Conservation (phyloP, 2,329 filamentous ascomycete species). For the Albifimbria verrucaria region DNA sequence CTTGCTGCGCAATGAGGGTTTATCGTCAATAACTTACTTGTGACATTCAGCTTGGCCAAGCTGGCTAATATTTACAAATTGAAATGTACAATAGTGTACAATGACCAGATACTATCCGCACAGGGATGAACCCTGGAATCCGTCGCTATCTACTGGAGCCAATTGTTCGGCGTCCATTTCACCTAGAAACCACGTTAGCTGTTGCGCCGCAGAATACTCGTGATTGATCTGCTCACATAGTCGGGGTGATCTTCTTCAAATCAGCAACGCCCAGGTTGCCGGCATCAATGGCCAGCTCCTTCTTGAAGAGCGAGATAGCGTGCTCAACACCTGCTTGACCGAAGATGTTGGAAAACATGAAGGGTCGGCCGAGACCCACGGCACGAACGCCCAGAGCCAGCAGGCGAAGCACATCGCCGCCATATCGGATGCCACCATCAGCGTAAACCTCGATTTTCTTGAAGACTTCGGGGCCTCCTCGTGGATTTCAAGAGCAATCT, state of each 20-base stretch:
- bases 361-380: constrained; percentile 45
- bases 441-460: constrained; percentile 35
- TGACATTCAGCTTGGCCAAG: too few relatives aligned
- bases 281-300: constrained; percentile 43
- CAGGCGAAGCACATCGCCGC: constrained; percentile 39
- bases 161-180: background rate
- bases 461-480: constrained; percentile 32
- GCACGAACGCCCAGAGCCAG: constrained; percentile 41
- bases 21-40: too few relatives aligned
- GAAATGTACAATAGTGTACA: background rate
- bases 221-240: constrained; percentile 18
- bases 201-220: too few relatives aligned
- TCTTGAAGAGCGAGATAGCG: constrained; percentile 42
- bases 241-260: constrained; percentile 29
- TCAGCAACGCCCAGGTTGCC: constrained; percentile 39
- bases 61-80: background rate
- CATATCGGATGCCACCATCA: constrained; percentile 41
- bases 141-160: too few relatives aligned
- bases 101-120: too few relatives aligned
- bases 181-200: background rate
- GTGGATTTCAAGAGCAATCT: constrained; percentile 36
- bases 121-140: too few relatives aligned
- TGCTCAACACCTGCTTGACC: constrained; percentile 45
- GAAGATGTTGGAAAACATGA: constrained; percentile 52
- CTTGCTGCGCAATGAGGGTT: background rate